Evolutionary conservation across 495 filamentous ascomycete genomes (phyloP).

Genomic region (Neurospora sp.): DNA sequence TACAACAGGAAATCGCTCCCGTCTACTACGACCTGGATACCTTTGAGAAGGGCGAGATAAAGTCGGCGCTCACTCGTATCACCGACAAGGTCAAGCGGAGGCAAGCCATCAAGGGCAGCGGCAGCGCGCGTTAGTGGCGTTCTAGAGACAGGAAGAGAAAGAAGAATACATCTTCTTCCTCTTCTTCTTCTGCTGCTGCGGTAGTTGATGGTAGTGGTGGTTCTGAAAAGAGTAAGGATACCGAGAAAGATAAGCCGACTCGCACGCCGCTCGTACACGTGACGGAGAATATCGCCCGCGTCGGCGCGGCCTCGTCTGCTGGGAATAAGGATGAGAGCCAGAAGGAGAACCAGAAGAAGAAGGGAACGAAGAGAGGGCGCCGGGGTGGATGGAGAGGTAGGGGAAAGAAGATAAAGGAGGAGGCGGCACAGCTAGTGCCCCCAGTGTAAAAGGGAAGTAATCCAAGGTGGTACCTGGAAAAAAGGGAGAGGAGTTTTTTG

Average conservation of each 20-base stretch:
- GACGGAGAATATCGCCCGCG: not conserved
- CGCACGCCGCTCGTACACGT: not conserved
- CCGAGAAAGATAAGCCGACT: not conserved
- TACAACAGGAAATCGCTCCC: conserved; percentile 86
- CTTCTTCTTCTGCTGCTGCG: not conserved
- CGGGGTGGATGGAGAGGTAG: no score
- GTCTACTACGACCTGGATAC: conserved; percentile 79
- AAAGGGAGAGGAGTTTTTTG: not conserved
- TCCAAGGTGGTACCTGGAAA: not conserved
- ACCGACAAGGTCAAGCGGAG: conserved; percentile 64
- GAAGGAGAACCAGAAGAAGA: not conserved
- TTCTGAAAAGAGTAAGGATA: not conserved
- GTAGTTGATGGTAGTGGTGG: not conserved
- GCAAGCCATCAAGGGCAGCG: conserved; percentile 50
- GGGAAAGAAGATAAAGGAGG: not conserved
- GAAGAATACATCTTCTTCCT: not conserved
- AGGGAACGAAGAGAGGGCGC: not conserved
- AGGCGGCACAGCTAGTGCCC: not conserved
- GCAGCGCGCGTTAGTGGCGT: conserved; percentile 1
- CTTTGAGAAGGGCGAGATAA: conserved; percentile 81
- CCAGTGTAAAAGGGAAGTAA: not conserved
- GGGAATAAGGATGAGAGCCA: not conserved
- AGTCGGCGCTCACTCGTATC: conserved; percentile 60
- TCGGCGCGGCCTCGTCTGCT: no score
- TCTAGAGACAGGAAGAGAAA: not conserved